Conservation (phyloP, 192 early-diverging fungal genomes). For the Coemansia sp. region DNA sequence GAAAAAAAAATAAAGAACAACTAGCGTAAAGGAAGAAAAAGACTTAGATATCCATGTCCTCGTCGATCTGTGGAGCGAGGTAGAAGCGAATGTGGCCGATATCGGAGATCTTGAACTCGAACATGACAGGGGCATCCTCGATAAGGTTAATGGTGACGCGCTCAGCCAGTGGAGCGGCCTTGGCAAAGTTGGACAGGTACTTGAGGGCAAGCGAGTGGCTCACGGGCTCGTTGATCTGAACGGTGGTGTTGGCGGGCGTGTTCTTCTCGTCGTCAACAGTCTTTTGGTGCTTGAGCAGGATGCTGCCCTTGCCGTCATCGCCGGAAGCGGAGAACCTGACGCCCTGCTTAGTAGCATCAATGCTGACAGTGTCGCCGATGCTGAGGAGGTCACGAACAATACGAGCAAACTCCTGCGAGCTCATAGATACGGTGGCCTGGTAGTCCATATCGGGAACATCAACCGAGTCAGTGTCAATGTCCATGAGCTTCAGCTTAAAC, state of each 20-base stretch:
- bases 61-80: slow-evolving; percentile 81
- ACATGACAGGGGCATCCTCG: slow-evolving; percentile 87
- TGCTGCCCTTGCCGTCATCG: slow-evolving; percentile 85
- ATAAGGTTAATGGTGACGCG: slow-evolving; percentile 83
- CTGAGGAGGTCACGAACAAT: slow-evolving; percentile 86
- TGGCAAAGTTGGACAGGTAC: slow-evolving; percentile 93
- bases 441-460: slow-evolving; percentile 95
- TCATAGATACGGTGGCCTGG: slow-evolving; percentile 89
- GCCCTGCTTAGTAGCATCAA: slow-evolving; percentile 93
- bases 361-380: slow-evolving; percentile 87
- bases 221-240: slow-evolving; percentile 81
- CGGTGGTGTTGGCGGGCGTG: slow-evolving; percentile 62
- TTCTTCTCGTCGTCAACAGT: slow-evolving; percentile 72
- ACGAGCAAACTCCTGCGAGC: slow-evolving; percentile 86
- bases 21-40: neutral
- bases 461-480: slow-evolving; percentile 95
- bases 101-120: slow-evolving; percentile 92
- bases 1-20: neutral
- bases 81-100: slow-evolving; percentile 94
- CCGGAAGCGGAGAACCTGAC: slow-evolving; percentile 88
- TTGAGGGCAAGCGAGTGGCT: slow-evolving; percentile 90
- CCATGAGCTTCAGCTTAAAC: slow-evolving; percentile 98
- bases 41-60: slow-evolving; percentile 40
- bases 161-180: slow-evolving; percentile 84
- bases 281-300: slow-evolving; percentile 75